Percentiles rank a stretch among this genome's conserved stretches.
Evolutionary conservation across 306 rosid genomes (phyloP).

Genomic region (Vachellia pachyceras): DNA sequence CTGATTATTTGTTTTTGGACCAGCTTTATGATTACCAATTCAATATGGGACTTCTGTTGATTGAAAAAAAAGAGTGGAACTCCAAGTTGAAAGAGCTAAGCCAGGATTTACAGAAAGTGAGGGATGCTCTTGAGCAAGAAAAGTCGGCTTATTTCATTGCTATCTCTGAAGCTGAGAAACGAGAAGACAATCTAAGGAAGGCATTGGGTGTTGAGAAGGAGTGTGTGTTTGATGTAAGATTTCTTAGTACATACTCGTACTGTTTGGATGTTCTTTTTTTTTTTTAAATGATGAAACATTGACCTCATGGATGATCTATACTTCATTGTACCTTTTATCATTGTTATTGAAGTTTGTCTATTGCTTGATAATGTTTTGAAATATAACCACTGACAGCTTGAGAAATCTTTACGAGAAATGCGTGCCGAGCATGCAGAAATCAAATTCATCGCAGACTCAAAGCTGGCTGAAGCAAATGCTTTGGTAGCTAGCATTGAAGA

Average conservation of each 20-base stretch:
- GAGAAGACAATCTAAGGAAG: slow-evolving; percentile 84
- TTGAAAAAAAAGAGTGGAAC: slow-evolving; percentile 95
- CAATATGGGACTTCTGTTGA: slow-evolving; percentile 97
- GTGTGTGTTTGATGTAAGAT: slow-evolving; percentile 93
- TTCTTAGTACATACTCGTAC: not conserved
- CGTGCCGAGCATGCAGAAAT: slow-evolving; percentile 89
- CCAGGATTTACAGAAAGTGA: slow-evolving; percentile 62
- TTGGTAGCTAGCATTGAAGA: slow-evolving; percentile 85
- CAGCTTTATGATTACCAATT: slow-evolving; percentile 96
- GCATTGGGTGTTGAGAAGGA: slow-evolving; percentile 97
- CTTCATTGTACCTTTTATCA: slow-evolving; percentile 4
- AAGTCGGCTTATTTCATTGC: slow-evolving; percentile 76
- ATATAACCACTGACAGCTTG: slow-evolving; percentile 64
- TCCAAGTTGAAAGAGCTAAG: slow-evolving; percentile 62
- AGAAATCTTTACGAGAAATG: slow-evolving; percentile 88
- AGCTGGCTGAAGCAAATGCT: slow-evolving; percentile 91
- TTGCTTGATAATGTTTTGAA: slow-evolving; percentile 46
- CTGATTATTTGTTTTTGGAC: slow-evolving; percentile 29
- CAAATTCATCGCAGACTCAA: slow-evolving; percentile 85
- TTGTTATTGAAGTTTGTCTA: slow-evolving; percentile 8
- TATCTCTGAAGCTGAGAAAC: slow-evolving; percentile 74
- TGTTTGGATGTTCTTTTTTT: slow-evolving; percentile 12
- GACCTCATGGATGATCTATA: slow-evolving; percentile 6
- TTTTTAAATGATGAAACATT: not conserved
- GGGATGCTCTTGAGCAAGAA: slow-evolving; percentile 71